Evolutionary conservation across 2,329 filamentous ascomycete species (phyloP).

Genomic region (Pezicula carpinea): DNA sequence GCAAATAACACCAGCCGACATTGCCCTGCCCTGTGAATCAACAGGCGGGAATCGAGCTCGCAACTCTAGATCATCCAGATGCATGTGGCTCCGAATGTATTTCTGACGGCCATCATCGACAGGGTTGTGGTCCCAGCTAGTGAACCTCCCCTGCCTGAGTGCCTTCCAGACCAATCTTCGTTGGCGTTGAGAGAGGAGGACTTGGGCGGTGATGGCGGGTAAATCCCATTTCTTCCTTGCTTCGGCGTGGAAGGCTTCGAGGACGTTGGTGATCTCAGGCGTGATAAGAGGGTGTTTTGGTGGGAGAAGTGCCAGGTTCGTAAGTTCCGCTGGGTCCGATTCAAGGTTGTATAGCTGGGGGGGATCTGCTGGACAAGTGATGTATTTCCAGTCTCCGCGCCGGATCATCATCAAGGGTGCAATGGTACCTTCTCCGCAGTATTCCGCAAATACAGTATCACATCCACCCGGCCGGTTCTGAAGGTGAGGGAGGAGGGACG

Average conservation of each 20-base stretch:
- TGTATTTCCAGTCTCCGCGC: slow-evolving; percentile 84
- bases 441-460: slow-evolving; percentile 91
- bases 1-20: slow-evolving; percentile 12
- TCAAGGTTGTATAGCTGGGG: slow-evolving; percentile 80
- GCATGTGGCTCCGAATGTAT: slow-evolving; percentile 81
- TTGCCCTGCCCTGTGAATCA: slow-evolving; percentile 34
- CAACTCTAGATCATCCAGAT: slow-evolving; percentile 75
- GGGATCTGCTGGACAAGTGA: slow-evolving; percentile 78
- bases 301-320: slow-evolving; percentile 35
- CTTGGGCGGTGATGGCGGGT: slow-evolving; percentile 67
- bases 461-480: slow-evolving; percentile 57
- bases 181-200: slow-evolving; percentile 73
- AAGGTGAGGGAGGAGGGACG: slow-evolving; percentile 76
- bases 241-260: slow-evolving; percentile 69
- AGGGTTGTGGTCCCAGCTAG: slow-evolving; percentile 83
- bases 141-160: slow-evolving; percentile 69
- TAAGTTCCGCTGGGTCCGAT: slow-evolving; percentile 46
- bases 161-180: slow-evolving; percentile 76
- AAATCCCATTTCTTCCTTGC: slow-evolving; percentile 77
- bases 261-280: slow-evolving; percentile 26
- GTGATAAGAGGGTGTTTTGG: slow-evolving; percentile 29
- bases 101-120: slow-evolving; percentile 63
- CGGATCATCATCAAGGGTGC: slow-evolving; percentile 92
- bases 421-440: slow-evolving; percentile 89
- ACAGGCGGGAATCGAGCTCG: slow-evolving; percentile 68